These are phyloP conservation scores for Kwoniella sp. DNA, from an alignment of 768 basidiomycete species.

Conservation along the genomic window DNA sequence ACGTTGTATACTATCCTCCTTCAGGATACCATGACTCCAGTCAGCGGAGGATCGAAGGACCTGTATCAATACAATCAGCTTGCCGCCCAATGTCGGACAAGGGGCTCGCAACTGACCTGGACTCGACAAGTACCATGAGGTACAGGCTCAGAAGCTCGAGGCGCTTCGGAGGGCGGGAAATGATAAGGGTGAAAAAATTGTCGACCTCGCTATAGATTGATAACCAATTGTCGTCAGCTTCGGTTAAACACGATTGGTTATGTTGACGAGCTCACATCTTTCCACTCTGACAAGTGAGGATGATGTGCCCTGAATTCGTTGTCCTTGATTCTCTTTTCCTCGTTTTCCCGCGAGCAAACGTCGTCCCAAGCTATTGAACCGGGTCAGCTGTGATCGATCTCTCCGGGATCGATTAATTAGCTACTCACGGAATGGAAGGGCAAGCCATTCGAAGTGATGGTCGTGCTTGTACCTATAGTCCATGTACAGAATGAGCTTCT, in stretches of 20 bases:
- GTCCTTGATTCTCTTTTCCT: conserved; percentile 39
- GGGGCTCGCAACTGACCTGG: conserved; percentile 39
- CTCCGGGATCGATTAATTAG: background rate
- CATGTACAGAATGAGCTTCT: too few relatives aligned
- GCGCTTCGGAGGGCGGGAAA: conserved; percentile 48
- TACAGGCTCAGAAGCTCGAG: conserved; percentile 49
- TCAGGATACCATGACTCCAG: conserved; percentile 91
- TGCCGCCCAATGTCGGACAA: too few relatives aligned
- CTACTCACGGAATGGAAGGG: conserved; percentile 51
- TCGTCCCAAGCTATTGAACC: conserved; percentile 43
- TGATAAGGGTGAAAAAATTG: conserved; percentile 56
- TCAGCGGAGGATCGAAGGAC: conserved; percentile 82
- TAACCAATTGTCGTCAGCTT: background rate
- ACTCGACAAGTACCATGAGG: conserved; percentile 47
- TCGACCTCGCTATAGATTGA: conserved; percentile 30
- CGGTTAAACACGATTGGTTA: too few relatives aligned
- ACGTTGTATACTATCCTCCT: conserved; percentile 82
- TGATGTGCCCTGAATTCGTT: conserved; percentile 50
- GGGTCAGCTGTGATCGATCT: background rate
- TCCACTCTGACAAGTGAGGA: conserved; percentile 54
- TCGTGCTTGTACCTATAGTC: conserved; percentile 53
- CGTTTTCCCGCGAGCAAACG: conserved; percentile 35
- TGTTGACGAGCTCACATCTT: conserved; percentile 35
- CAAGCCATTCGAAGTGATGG: conserved; percentile 54
- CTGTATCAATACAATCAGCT: conserved; percentile 52